phyloP scores from a whole-genome alignment of 1,284 basidiomycete genomes.

The Pseudozyma hubeiensis region DNA sequence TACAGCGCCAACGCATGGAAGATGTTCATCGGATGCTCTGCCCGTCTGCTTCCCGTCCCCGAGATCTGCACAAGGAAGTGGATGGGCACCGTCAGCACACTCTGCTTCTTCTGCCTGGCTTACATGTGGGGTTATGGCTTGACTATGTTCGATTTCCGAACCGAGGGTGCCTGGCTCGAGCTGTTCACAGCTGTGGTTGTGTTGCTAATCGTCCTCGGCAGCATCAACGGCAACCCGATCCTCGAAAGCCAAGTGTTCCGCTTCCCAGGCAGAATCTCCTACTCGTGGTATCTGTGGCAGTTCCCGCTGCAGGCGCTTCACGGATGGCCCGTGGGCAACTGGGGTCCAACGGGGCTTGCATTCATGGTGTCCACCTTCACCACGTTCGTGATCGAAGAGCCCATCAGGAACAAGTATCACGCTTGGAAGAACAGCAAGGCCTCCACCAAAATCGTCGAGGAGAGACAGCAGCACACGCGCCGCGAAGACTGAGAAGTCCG shows the following conservation, averaged over 20 bases:
- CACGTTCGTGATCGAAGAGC: constrained; percentile 40
- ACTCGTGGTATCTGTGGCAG: constrained; percentile 43
- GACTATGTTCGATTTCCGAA: constrained; percentile 27
- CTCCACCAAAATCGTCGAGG: constrained; percentile 7
- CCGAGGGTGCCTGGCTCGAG: constrained; percentile 32
- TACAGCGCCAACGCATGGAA: constrained; percentile 36
- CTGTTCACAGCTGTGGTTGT: constrained; percentile 15
- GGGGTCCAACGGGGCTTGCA: constrained; percentile 30
- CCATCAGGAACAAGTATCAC: constrained; percentile 35
- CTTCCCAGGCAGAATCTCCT: constrained; percentile 37
- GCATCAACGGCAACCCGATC: constrained; percentile 40
- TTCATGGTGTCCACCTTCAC: constrained; percentile 36
- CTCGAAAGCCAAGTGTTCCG: constrained; percentile 34
- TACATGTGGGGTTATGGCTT: constrained; percentile 31
- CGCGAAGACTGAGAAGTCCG: constrained; percentile 18
- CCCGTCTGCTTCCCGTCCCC: constrained; percentile 24
- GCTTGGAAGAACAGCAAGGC: constrained; percentile 26
- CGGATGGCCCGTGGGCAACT: constrained; percentile 24
- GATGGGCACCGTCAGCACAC: constrained; percentile 21
- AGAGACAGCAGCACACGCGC: constrained; percentile 16
- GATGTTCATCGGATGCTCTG: constrained; percentile 41
- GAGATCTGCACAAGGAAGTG: constrained; percentile 14
- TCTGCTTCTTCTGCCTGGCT: constrained; percentile 17
- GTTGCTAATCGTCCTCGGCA: constrained; percentile 23
- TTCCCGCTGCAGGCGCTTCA: constrained; percentile 33